Evolutionary conservation across 2,329 filamentous ascomycete genomes (phyloP), one percentile per base, ranked within the genome.

Genomic region (Aspergillus fumigatus): DNA sequence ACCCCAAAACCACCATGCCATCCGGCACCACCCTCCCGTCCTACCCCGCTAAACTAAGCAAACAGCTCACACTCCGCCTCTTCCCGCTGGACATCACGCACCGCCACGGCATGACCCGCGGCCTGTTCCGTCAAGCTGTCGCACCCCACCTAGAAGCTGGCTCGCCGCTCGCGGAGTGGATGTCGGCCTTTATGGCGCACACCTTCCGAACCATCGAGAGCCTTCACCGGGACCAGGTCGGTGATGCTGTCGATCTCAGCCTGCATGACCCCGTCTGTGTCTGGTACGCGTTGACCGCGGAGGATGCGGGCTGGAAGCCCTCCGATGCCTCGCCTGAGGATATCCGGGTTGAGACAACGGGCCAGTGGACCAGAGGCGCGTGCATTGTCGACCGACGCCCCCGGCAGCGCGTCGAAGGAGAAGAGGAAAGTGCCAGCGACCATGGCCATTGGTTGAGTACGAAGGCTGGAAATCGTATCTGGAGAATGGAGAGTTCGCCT

Each of bases 341-440:
- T 71, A 88, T 99, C 55, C 83, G 94, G 21, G 80, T 99, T 43
- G 94, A 99, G 76, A 95, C 92, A 0, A 78, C 84, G 2, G 94
- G 93, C 1, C 94, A 97, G 77, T 99, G 94, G 94, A 96, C 92
- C 48, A 82, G 90, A 55, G 93, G 94, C 1, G 92, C 94, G 87
- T 92, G 92, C 68, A 82, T 97, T 32, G 79, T 92, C 43, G 94
- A 99, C 78, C 81, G 85, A 38, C 82, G 94, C 57, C 75, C 74
- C 47, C 76, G 70, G 58, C 76, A 71, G 53, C 74, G 67, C 58
- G 73, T 65, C 70, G 79, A 60, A 67, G 77, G 62, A 69, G 80
- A 81, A 23, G 77, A 79, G 48, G 82, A 83, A 62, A 81, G 86
- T 29, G 80, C 86, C 0, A 89, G 87, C 43, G 93, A 97, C 72